These are phyloP conservation scores for Allantophomopsis cytisporea DNA, from an alignment of 2,329 filamentous ascomycete species.

Conservation along the genomic window DNA sequence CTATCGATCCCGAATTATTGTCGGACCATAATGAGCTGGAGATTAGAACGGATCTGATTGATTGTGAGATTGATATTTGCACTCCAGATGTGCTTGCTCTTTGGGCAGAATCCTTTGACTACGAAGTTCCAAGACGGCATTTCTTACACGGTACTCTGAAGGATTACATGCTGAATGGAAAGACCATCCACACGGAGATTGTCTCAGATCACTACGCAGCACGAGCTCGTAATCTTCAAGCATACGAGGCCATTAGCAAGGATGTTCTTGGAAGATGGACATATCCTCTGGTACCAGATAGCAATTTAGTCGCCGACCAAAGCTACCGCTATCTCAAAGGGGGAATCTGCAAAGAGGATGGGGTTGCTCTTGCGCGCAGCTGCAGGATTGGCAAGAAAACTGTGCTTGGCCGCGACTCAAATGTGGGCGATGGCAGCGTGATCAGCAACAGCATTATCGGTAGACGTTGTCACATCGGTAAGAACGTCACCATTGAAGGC, in stretches of 20 bases:
- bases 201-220: constrained; percentile 75
- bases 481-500: constrained; percentile 64
- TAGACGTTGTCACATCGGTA: constrained; percentile 73
- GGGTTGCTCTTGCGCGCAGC: constrained; percentile 61
- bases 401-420: constrained; percentile 65
- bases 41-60: constrained; percentile 75
- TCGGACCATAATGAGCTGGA: constrained; percentile 63
- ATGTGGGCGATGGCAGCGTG: constrained; percentile 56
- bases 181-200: constrained; percentile 89
- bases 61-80: constrained; percentile 93
- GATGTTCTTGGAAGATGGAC: constrained; percentile 83
- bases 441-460: constrained; percentile 73
- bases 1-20: constrained; percentile 69
- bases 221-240: constrained; percentile 70
- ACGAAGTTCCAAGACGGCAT: constrained; percentile 76
- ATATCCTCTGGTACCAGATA: constrained; percentile 80
- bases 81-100: constrained; percentile 88
- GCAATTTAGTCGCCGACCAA: constrained; percentile 67
- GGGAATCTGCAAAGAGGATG: constrained; percentile 65
- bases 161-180: constrained; percentile 93
- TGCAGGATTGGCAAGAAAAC: constrained; percentile 55
- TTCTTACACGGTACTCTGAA: constrained; percentile 89
- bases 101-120: constrained; percentile 97
- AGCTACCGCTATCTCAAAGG: constrained; percentile 59
- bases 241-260: constrained; percentile 79